Conservation (phyloP, 2,329 filamentous ascomycete species). For the Simplicillium aogashimaense region DNA sequence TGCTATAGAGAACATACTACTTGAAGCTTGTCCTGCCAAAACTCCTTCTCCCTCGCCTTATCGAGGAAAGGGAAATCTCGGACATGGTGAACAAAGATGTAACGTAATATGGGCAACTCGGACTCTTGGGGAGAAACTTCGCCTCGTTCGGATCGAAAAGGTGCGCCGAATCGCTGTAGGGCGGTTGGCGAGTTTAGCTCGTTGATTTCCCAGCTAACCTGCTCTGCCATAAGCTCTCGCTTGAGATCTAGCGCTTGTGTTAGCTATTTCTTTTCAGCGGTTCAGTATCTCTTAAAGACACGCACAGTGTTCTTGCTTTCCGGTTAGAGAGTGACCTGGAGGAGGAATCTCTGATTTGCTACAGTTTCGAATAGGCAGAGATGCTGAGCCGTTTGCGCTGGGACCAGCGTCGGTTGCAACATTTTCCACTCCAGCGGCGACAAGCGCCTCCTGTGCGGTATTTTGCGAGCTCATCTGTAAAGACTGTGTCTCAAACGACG, state of each 20-base stretch:
- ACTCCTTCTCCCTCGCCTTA: constrained; percentile 95
- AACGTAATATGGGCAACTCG: constrained; percentile 84
- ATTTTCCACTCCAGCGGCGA: not conserved
- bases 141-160: constrained; percentile 84
- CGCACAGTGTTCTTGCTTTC: constrained; percentile 96
- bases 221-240: constrained; percentile 82
- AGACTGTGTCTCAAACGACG: not conserved
- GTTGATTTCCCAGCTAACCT: constrained; percentile 81
- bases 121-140: constrained; percentile 91
- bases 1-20: constrained; percentile 48
- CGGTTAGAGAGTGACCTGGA: constrained; percentile 55
- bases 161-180: constrained; percentile 87
- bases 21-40: constrained; percentile 98
- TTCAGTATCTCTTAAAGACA: constrained; percentile 6
- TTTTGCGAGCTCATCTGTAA: no score
- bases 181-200: constrained; percentile 94
- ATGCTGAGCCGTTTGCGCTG: constrained; percentile 9
- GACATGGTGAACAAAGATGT: constrained; percentile 96
- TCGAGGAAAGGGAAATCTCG: constrained; percentile 97
- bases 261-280: constrained; percentile 8
- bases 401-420: constrained; percentile 10
- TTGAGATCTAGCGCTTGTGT: constrained; percentile 63
- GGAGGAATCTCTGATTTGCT: constrained; percentile 14
- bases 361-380: constrained; percentile 7
- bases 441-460: no score